Base-by-base conservation (phyloP, 2,329 filamentous ascomycete species). In the Clonostachys byssicola region DNA sequence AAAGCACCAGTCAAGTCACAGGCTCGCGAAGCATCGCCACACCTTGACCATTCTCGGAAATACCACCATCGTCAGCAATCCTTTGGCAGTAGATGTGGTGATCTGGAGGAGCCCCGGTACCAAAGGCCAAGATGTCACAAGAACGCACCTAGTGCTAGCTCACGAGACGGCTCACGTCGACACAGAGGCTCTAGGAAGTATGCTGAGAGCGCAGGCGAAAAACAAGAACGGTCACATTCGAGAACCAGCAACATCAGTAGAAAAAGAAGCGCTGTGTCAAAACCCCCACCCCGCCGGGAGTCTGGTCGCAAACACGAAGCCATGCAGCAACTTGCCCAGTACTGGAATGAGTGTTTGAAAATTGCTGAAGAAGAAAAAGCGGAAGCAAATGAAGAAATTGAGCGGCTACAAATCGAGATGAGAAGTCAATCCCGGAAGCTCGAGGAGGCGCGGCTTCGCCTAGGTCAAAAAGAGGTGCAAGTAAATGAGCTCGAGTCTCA, bases 301-400 rank as follows among this genome's bases (percentile, higher is more conserved):
- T 45, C 53, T 7, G 51, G 60, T 12, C 57, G 58, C n/a, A 64
- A 61, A 34, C 56, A 53, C 39, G 42, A 52, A 7, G 57, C 58
- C 14, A 66, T 68, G 63, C 51, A 59, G 12, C 55, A 63, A 12
- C 54, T 66, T 20, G 61, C 61, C 33, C 47, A 58, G 5, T 52
- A 57, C 23, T 65, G 63, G 64, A 68, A 68, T 34, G 55, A 67
- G 40, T 66, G 60, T 40, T 54, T 68, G 12, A 50, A 52, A 17
- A 56, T 65, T 16, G 51, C 55, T 12, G 58, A 65, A 34, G 54
- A 60, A 20, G 64, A 67, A 42, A 56, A 51, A 12, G 39, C 49
- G 7, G 53, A 60, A 40, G 58, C 57, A 13, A 48, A 49, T 10
- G 40, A 20, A n/a, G 57, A 65, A 33, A 60, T 64, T 43, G 47